phyloP scores from a whole-genome alignment of 1,284 basidiomycete genomes.

The Rhodotorula sp. region DNA sequence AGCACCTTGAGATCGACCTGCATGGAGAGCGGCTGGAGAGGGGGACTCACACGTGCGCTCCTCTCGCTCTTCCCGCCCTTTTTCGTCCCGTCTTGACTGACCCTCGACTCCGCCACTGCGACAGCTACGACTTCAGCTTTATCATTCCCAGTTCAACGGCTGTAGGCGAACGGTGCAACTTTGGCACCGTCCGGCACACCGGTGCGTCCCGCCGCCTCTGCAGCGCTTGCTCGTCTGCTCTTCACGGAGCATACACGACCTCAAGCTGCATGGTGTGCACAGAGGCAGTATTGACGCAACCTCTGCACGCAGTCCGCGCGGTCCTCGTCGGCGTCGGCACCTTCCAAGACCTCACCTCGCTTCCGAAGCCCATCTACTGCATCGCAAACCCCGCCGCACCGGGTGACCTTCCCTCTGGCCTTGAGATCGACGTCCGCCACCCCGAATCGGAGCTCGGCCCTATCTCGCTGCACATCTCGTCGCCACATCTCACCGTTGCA shows the following conservation, averaged over 20 bases:
- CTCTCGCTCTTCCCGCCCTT: neutral
- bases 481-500: constrained; percentile 38
- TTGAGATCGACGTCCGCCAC: constrained; percentile 29
- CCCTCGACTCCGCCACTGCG: neutral
- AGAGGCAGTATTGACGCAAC: no score
- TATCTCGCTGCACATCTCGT: constrained; percentile 23
- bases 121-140: constrained; percentile 31
- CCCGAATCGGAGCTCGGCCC: constrained; percentile 23
- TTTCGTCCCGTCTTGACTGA: neutral
- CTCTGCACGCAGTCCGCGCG: constrained; percentile 10
- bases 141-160: constrained; percentile 31
- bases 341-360: constrained; percentile 14
- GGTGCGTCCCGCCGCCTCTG: constrained; percentile 6
- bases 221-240: neutral
- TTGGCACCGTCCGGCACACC: constrained; percentile 26
- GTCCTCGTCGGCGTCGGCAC: constrained; percentile 12
- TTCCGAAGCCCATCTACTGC: constrained; percentile 9
- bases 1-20: constrained; percentile 28
- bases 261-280: no score
- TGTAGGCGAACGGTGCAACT: constrained; percentile 20
- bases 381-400: constrained; percentile 19
- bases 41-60: constrained; percentile 24
- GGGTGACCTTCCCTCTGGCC: constrained; percentile 22
- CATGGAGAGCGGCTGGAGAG: constrained; percentile 15
- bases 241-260: no score